Base-by-base conservation (phyloP, 176 grass and related monocot genomes). In the Aegilops speltoides region DNA sequence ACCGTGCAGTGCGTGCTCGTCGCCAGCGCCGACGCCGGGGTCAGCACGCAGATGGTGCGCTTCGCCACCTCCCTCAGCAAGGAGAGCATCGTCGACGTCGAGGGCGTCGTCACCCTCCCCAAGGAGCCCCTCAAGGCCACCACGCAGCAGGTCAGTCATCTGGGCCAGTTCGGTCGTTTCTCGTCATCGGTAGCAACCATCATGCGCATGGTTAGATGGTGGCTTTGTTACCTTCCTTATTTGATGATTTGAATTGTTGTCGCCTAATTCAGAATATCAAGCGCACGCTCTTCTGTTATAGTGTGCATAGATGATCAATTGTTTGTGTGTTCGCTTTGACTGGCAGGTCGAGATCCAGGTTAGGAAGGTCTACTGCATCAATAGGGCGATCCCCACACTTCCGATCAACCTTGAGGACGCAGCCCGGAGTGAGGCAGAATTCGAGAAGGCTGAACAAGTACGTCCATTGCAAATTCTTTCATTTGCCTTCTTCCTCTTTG, bases 381-480 rank as follows among this genome's bases (percentile, higher is more conserved):
- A 95, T 64, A 91, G 93, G 89, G 89, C 95, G 12, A 66, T 92
- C 16, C 78, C 91, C 1, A 91, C 85, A 32, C 91, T 98, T 65
- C 93, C 95, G 38, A 92, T 98, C 64, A 98, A 95, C 57, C 86
- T 98, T 48, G 95, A 98, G 57, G 95, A 98, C 79, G 93, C 93
- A 10, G 80, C 93, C 36, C 66, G 95, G n/a, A 98, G 93, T 33
- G 95, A 95, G 77, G 87, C 64, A 3, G 95, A 98, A 50, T 91
- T 95, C 54, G 86, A 93, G 48, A 95, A 89, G 76, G 95, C 93
- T 14, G 95, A 93, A 71, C 87, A 74, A 41, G 94, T 91, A 89
- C 77, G 88, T 16, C 23, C 8, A 13, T 29, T 59, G 1, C 76
- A 48, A 17, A 33, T 80, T 66, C 3, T 52, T 12, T 14, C 1